Conservation (phyloP, 768 basidiomycete genomes). For the Boletus eberwhitei region DNA sequence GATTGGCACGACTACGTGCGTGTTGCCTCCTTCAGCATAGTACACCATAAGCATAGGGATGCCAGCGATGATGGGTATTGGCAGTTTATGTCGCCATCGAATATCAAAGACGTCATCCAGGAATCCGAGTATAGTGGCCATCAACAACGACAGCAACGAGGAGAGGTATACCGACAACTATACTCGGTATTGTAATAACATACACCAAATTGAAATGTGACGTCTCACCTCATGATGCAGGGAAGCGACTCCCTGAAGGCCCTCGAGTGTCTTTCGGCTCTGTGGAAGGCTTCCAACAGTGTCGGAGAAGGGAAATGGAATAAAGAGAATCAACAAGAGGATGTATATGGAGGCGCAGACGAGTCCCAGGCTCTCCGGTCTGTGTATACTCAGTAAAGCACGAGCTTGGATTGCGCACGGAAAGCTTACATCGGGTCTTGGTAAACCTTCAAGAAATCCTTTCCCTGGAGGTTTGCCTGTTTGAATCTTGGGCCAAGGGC, state of each 20-base stretch:
- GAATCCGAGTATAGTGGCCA: slow-evolving; percentile 92
- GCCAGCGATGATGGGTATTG: slow-evolving; percentile 93
- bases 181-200: not conserved
- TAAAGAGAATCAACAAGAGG: slow-evolving; percentile 82
- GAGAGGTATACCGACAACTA: slow-evolving; percentile 92
- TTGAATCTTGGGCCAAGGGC: slow-evolving; percentile 77
- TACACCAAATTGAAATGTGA: not conserved
- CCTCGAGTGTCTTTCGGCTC: slow-evolving; percentile 46
- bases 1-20: slow-evolving; percentile 90
- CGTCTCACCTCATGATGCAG: slow-evolving; percentile 70
- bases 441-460: slow-evolving; percentile 83
- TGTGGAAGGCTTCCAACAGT: slow-evolving; percentile 49
- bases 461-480: slow-evolving; percentile 77
- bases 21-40: slow-evolving; percentile 91
- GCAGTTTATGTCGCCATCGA: slow-evolving; percentile 96
- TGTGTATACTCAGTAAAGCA: slow-evolving; percentile 30
- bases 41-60: slow-evolving; percentile 96
- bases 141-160: slow-evolving; percentile 84
- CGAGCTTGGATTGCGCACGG: not conserved
- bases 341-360: slow-evolving; percentile 90
- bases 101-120: slow-evolving; percentile 98
- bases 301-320: slow-evolving; percentile 91
- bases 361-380: slow-evolving; percentile 92
- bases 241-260: slow-evolving; percentile 41
- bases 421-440: slow-evolving; percentile 61